A percentile compares a stretch with the other conserved stretches of the same genome.
Evolutionary conservation across 305 asterid species (phyloP).

Genomic region (Fraxinus angustifolia): DNA sequence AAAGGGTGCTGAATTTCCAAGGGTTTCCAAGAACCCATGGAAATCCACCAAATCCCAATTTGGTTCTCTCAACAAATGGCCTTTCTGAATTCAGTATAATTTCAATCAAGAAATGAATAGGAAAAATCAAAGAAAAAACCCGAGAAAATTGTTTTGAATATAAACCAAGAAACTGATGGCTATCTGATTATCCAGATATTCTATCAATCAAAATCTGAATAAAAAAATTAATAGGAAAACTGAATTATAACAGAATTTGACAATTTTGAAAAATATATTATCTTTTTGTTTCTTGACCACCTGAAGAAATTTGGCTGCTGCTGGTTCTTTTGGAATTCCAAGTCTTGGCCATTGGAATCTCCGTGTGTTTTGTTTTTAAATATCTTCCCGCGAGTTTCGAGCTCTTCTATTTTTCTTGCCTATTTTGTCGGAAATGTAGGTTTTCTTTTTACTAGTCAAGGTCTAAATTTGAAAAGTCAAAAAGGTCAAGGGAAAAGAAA

Average conservation of each 20-base stretch:
- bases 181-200: neutral
- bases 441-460: neutral
- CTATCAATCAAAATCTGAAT: conserved; percentile 4
- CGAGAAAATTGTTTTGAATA: neutral
- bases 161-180: neutral
- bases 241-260: neutral
- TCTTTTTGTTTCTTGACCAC: conserved; percentile 15
- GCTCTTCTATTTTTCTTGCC: neutral
- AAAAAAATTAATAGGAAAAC: conserved; percentile 11
- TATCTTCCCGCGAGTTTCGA: conserved; percentile 32
- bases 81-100: neutral
- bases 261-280: neutral
- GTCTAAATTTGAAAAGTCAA: neutral
- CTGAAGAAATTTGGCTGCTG: conserved; percentile 30
- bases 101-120: neutral
- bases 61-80: neutral
- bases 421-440: neutral
- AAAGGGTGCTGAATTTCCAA: conserved; percentile 35
- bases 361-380: conserved; percentile 15
- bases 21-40: conserved; percentile 32
- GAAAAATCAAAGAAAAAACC: neutral
- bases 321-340: conserved; percentile 20
- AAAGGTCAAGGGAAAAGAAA: neutral
- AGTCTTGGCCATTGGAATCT: conserved; percentile 31
- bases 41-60: conserved; percentile 43